Percentiles rank a stretch among this genome's conserved stretches.
These are phyloP conservation scores for Aspergillus nanangensis DNA, from an alignment of 495 filamentous ascomycete genomes.

Conservation along the genomic window DNA sequence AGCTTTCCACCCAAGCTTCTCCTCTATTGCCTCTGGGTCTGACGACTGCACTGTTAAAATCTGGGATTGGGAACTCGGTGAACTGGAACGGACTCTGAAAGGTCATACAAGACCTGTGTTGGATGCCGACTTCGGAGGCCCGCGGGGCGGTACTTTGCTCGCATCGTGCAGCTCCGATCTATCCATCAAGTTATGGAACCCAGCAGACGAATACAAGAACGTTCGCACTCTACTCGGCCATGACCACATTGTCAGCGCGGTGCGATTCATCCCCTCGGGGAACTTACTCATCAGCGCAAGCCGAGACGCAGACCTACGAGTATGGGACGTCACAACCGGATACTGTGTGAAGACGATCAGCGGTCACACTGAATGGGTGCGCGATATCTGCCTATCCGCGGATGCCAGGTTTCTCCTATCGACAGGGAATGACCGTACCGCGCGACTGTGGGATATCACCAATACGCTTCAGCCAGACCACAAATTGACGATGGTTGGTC, in stretches of 20 bases:
- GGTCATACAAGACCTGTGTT: constrained; percentile 88
- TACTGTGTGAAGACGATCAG: constrained; percentile 82
- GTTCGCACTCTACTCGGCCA: constrained; percentile 89
- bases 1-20: constrained; percentile 91
- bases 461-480: constrained; percentile 53
- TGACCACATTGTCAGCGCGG: constrained; percentile 82
- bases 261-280: constrained; percentile 87
- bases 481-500: constrained; percentile 77
- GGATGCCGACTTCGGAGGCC: constrained; percentile 88
- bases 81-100: constrained; percentile 85
- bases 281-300: constrained; percentile 77
- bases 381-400: constrained; percentile 72
- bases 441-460: constrained; percentile 79
- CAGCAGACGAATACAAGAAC: constrained; percentile 89
- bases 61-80: constrained; percentile 97
- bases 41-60: constrained; percentile 95
- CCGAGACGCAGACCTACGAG: constrained; percentile 69
- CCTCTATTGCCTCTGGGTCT: constrained; percentile 86
- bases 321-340: constrained; percentile 86
- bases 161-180: constrained; percentile 87
- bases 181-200: constrained; percentile 97
- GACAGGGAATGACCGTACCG: constrained; percentile 73
- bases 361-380: constrained; percentile 86
- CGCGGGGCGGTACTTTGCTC: constrained; percentile 75
- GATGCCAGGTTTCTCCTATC: constrained; percentile 81